Conservation (phyloP, 192 early-diverging fungal species). For the Spizellomyces punctatus region DNA sequence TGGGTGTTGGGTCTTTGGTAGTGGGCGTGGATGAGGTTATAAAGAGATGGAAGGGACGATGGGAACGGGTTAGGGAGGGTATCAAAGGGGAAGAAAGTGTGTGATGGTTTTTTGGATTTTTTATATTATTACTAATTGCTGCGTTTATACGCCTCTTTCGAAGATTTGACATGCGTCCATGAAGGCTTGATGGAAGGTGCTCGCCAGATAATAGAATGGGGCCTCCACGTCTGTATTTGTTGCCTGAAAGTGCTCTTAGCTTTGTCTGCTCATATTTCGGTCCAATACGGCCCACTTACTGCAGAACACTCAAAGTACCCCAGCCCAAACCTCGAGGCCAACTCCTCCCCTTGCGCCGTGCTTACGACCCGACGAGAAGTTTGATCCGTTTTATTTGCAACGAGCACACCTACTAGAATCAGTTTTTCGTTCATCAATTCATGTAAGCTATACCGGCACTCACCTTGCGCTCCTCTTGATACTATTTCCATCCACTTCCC, state of each 20-base stretch:
- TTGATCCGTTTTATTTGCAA: constrained; percentile 52
- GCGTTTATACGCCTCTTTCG: too few relatives aligned
- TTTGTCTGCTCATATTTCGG: background rate
- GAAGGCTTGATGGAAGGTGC: constrained; percentile 38
- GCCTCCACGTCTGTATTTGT: constrained; percentile 51
- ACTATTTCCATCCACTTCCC: constrained; percentile 39
- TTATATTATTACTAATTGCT: too few relatives aligned
- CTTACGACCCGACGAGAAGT: constrained; percentile 37
- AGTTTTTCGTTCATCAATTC: background rate
- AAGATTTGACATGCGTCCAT: background rate
- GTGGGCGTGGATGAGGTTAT: constrained; percentile 85
- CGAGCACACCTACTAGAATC: constrained; percentile 40
- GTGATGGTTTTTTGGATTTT: too few relatives aligned
- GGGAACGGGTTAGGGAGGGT: background rate
- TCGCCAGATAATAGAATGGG: constrained; percentile 54
- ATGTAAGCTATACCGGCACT: too few relatives aligned
- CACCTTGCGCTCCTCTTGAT: too few relatives aligned
- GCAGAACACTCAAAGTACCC: constrained; percentile 55
- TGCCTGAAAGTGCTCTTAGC: constrained; percentile 29
- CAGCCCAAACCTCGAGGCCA: constrained; percentile 42
- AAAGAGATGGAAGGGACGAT: constrained; percentile 47
- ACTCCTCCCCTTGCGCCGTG: constrained; percentile 46
- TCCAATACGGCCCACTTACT: constrained; percentile 27
- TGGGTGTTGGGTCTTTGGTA: constrained; percentile 71
- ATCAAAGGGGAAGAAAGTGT: too few relatives aligned